These are phyloP conservation scores for Boletus bicolor DNA, from an alignment of 768 basidiomycete genomes.

Conservation along the genomic window DNA sequence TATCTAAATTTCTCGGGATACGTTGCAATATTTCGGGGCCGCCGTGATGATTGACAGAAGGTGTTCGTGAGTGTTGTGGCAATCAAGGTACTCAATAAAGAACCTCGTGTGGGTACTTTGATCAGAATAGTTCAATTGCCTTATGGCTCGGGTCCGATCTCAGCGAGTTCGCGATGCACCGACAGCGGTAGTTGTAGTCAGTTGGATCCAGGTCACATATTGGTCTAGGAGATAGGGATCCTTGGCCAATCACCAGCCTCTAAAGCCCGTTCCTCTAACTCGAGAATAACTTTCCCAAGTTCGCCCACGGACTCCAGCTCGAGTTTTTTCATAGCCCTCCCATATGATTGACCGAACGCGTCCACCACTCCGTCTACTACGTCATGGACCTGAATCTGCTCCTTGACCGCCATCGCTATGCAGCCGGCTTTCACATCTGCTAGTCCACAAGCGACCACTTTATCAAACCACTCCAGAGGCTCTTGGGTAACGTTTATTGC, in stretches of 20 bases:
- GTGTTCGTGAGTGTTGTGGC: neutral
- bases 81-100: neutral
- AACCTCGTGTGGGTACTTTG: neutral
- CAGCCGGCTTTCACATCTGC: conserved; percentile 77
- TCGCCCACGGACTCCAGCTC: conserved; percentile 43
- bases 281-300: conserved; percentile 45
- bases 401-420: conserved; percentile 46
- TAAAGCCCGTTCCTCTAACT: conserved; percentile 44
- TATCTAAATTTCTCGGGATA: too few relatives aligned
- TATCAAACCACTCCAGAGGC: conserved; percentile 81
- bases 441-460: conserved; percentile 89
- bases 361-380: conserved; percentile 52
- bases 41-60: neutral
- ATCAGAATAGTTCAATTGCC: neutral
- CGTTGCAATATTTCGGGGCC: neutral
- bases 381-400: conserved; percentile 40
- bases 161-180: neutral
- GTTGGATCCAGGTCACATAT: neutral
- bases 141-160: neutral
- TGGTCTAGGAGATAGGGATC: conserved; percentile 9
- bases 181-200: neutral
- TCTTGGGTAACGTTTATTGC: conserved; percentile 85
- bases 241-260: conserved; percentile 41
- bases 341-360: conserved; percentile 47
- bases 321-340: conserved; percentile 47